These are phyloP conservation scores for Xylariaceae sp. DNA, from an alignment of 2,329 filamentous ascomycete genomes.

Conservation along the genomic window DNA sequence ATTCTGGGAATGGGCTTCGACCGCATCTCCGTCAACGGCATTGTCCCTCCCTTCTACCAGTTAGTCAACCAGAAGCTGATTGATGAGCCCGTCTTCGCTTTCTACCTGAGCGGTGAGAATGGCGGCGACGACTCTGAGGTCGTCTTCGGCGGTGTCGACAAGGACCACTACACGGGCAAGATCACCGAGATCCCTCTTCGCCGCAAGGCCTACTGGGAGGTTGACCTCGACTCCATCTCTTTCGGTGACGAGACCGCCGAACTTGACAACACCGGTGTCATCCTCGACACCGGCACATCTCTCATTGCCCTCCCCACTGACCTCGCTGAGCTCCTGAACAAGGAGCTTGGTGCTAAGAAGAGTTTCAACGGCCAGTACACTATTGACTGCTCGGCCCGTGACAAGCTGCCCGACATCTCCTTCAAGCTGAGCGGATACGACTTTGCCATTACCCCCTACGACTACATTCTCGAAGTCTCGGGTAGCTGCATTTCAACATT, in stretches of 20 bases:
- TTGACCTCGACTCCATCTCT: slow-evolving; percentile 86
- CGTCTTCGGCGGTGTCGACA: slow-evolving; percentile 82
- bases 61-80: slow-evolving; percentile 86
- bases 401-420: slow-evolving; percentile 79
- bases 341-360: slow-evolving; percentile 97
- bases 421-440: slow-evolving; percentile 88
- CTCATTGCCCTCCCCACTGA: slow-evolving; percentile 89
- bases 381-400: slow-evolving; percentile 80
- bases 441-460: slow-evolving; percentile 81
- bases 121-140: slow-evolving; percentile 72
- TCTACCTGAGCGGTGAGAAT: slow-evolving; percentile 80
- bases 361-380: slow-evolving; percentile 95
- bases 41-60: slow-evolving; percentile 93
- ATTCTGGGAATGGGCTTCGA: slow-evolving; percentile 94
- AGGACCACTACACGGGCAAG: slow-evolving; percentile 75
- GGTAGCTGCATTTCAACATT: slow-evolving; percentile 96
- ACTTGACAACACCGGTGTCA: slow-evolving; percentile 90
- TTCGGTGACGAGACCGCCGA: slow-evolving; percentile 83
- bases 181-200: slow-evolving; percentile 90
- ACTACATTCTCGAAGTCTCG: slow-evolving; percentile 94
- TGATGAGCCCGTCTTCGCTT: slow-evolving; percentile 90
- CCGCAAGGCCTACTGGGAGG: slow-evolving; percentile 99
- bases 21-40: slow-evolving; percentile 93
- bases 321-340: slow-evolving; percentile 93
- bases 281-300: slow-evolving; percentile 97